Base-by-base conservation (phyloP, 805 yeast species). In the Yarrowia yakushimensis region DNA sequence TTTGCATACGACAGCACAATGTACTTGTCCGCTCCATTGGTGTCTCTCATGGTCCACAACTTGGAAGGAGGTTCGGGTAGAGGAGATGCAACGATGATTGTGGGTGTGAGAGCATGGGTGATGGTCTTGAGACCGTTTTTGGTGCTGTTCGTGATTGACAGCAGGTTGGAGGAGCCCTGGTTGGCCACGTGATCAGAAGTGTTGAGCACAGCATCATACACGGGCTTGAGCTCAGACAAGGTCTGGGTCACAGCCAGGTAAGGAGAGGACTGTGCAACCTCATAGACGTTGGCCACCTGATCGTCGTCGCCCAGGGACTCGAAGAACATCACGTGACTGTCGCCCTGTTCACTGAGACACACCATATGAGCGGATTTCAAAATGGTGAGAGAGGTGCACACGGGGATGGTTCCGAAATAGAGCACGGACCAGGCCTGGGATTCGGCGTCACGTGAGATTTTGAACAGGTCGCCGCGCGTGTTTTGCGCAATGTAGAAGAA, bases 321-420 rank as follows among this genome's bases (percentile, higher is more conserved):
- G 68, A 93, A 87, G 71, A 90, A 97, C 69, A 85, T 89, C n/a
- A 88, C 76, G 18, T 77, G 72, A 68, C 86, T 88, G 68, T 86
- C 85, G 28, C 86, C 84, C 63, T 77, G 72, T 63, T 86, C 86
- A 9, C 84, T 76, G 65, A 85, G 85, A 0, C 86, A 87, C 71
- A 83, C 88, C 36, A 93, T 68, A 66, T 84, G 87, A 0, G 98
- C 99, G 7, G 88, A 81, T 66, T 81, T 86, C 65, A 91, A 79
- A 42, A 93, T 82, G 39, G 79, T 76, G 12, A 93, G 67, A 5
- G 79, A 70, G 20, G 78, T 76, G 25, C 88, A 80, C 1, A 80
- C 71, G 1, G 91, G 88, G 34, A 89, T 78, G 0, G 96, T 80
- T 69, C 89, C 97, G 72, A 93, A 92, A 69, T 87, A 91, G 15